Base-by-base conservation (phyloP, 179 eudicot genomes). In the Spinacia oleracea region DNA sequence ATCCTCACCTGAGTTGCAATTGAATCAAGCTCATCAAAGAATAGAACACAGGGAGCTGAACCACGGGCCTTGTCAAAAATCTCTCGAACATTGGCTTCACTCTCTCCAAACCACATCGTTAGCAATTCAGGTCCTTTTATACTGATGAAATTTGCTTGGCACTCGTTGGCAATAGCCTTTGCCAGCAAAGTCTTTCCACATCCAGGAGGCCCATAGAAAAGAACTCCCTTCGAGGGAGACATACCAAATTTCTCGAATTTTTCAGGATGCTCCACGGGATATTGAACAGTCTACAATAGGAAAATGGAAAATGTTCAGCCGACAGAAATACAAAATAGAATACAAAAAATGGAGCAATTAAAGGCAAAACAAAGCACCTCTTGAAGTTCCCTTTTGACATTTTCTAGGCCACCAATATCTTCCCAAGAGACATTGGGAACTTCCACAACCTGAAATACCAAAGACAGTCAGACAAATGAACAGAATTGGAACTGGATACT, bases 51-150 rank as follows among this genome's bases (percentile, higher is more conserved):
- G 5, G 92, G 92, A 74, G 92, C 92, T 25, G 92, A 89, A 58
- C 81, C 85, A 12, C 89, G 87, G 10, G 92, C 92, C 85, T 89
- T 89, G 82, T 89, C 92, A 34, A 88, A 89, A 15, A 89, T 88
- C 60, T 88, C 92, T 10, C 90, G 46, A 10, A 88, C 90, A 83
- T 89, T 89, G 16, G 92, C 92, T 73, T 89, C 92, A 75, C 90
- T 89, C 73, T 89, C 92, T 63, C 92, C 92, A 68, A 89, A 89
- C 92, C 92, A 89, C 92, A 89, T n/a, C n/a, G n/a, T n/a, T n/a
- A n/a, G n/a, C n/a, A n/a, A n/a, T n/a, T n/a, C n/a, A n/a, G n/a
- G n/a, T n/a, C 92, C 92, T 80, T 89, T 89, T 62, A 89, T 71
- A 67, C 90, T 89, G 21, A 89, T 87, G 71, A 89, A 87, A 74